Percentiles rank a stretch among this genome's conserved stretches.
Conservation (phyloP, 176 grass and related monocot genomes). For the Olyra latifolia region DNA sequence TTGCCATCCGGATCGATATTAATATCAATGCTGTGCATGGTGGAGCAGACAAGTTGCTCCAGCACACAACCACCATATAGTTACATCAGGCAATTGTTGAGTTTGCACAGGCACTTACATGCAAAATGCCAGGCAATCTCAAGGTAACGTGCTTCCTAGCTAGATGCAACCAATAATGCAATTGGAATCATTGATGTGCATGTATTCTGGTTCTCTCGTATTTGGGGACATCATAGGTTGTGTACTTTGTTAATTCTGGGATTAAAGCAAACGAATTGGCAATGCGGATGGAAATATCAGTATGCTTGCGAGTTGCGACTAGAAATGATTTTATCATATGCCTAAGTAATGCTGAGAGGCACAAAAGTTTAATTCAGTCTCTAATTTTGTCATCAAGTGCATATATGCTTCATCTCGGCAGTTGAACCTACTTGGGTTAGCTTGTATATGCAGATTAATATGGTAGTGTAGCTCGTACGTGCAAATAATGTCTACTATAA, state of each 20-base stretch:
- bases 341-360: not conserved
- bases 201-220: not conserved
- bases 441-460: no score
- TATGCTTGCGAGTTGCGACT: constrained; percentile 53
- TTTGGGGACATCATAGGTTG: constrained; percentile 53
- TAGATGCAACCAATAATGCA: not conserved
- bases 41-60: constrained; percentile 93
- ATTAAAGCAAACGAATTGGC: constrained; percentile 97
- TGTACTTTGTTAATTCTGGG: constrained; percentile 96
- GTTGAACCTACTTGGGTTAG: not conserved
- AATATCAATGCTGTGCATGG: constrained; percentile 75
- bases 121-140: constrained; percentile 95
- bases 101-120: constrained; percentile 84
- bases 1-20: constrained; percentile 88
- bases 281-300: constrained; percentile 93
- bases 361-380: not conserved
- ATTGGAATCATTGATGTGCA: not conserved
- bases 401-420: not conserved
- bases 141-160: constrained; percentile 47
- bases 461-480: no score
- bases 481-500: no score
- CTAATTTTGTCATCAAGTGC: not conserved
- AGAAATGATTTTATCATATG: not conserved
- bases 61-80: constrained; percentile 96
- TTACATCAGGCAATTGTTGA: constrained; percentile 90